Percentiles rank a stretch among this genome's conserved stretches.
Conservation (phyloP, 2,329 filamentous ascomycete genomes). For the Claviceps sp. region DNA sequence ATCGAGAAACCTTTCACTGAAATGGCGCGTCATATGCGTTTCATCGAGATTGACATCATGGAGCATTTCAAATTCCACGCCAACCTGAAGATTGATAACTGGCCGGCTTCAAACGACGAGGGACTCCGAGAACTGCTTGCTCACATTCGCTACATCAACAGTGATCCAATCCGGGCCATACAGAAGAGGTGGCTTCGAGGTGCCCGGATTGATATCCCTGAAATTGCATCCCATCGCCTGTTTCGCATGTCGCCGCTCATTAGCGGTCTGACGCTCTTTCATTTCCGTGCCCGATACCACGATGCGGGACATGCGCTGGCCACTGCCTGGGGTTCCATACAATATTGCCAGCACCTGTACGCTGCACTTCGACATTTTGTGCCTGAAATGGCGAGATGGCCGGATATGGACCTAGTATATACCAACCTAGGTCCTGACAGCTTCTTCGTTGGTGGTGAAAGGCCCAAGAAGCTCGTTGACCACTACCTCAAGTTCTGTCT, state of each 20-base stretch:
- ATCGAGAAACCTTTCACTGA: slow-evolving; percentile 4
- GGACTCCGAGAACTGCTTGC: slow-evolving; percentile 4
- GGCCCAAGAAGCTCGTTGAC: slow-evolving; percentile 17
- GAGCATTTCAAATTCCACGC: slow-evolving; percentile 16
- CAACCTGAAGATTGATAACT: slow-evolving; percentile 15
- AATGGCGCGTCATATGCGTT: not conserved
- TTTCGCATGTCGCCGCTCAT: slow-evolving; percentile 23
- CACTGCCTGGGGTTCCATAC: slow-evolving; percentile 26
- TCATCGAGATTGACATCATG: not conserved
- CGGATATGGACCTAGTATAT: slow-evolving; percentile 25
- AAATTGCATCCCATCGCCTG: slow-evolving; percentile 12
- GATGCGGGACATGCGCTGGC: slow-evolving; percentile 19
- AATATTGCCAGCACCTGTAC: slow-evolving; percentile 27
- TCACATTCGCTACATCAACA: not conserved
- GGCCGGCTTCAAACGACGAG: slow-evolving; percentile 8
- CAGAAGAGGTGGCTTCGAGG: not conserved
- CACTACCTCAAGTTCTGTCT: slow-evolving; percentile 25
- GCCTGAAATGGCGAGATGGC: slow-evolving; percentile 15
- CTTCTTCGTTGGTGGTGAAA: slow-evolving; percentile 23
- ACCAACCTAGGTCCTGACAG: slow-evolving; percentile 15
- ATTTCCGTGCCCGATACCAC: slow-evolving; percentile 18
- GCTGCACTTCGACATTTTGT: slow-evolving; percentile 13
- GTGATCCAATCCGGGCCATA: not conserved
- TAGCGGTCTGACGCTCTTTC: slow-evolving; percentile 25
- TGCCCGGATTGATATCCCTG: not conserved